Base-by-base conservation (phyloP, 2,329 filamentous ascomycete genomes). In the Beauveria scarabaeidicola region DNA sequence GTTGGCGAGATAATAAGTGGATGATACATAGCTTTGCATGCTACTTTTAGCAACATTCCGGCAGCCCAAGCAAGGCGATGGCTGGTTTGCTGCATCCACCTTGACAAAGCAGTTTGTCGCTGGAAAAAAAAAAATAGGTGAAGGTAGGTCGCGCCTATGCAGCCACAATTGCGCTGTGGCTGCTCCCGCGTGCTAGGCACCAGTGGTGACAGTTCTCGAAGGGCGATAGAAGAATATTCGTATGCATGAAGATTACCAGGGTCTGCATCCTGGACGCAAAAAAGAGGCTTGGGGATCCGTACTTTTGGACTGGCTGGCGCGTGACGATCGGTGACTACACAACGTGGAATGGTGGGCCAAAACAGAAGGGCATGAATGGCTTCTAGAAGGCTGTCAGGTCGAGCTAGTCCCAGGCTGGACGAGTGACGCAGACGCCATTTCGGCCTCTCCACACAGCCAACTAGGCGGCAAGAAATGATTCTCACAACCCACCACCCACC, bases 361-460 rank as follows among this genome's bases (percentile, higher is more conserved):
- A 47, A 19, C 19, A 54, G 48, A 36, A 56, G 44, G 11, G 48
- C 58, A 51, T 61, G 65, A 69, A 68, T 64, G 60, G 36, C 27
- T 74, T 74, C 72, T 68, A 67, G 72, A 74, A 74, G 64, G 66
- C 66, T 73, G 67, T 70, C 67, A 58, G 53, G 58, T 36, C 36
- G n/a, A 63, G 70, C 57, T 72, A 73, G 70, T 70, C 66, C 65
- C 58, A 50, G 61, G 23, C 63, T 44, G 38, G 55, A 58, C 32
- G 46, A 58, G 61, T 63, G 62, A 65, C 66, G 66, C 64, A 67
- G 64, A 62, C 64, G 61, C 64, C 64, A 67, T 63, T 44, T 58
- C 64, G 60, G 64, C 29, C 61, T 63, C 62, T 56, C 63, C 63
- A 66, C 60, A 29, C 56, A 66, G 61, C 68, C 68, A 72, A 69